phyloP scores from a whole-genome alignment of 1,284 basidiomycete species.

The Tylopilus orsonianus region DNA sequence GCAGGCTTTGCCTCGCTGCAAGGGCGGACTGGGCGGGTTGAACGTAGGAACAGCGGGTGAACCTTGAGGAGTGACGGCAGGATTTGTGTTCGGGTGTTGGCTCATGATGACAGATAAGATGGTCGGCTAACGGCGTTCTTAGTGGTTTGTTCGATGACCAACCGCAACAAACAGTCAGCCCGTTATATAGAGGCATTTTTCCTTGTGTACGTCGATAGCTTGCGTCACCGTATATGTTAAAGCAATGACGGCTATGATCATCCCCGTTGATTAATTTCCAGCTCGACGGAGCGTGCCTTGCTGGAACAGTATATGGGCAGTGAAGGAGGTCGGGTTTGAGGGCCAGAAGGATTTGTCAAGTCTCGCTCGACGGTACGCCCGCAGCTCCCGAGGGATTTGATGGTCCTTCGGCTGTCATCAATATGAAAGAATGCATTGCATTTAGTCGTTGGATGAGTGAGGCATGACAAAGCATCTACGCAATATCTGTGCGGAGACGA shows the following conservation, averaged over 20 bases:
- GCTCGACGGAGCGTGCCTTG: background rate
- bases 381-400: background rate
- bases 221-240: background rate
- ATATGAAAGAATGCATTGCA: background rate
- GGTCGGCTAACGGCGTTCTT: no score
- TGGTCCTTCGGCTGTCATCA: background rate
- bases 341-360: background rate
- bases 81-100: background rate
- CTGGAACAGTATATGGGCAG: background rate
- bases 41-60: background rate
- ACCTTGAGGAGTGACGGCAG: slow-evolving; percentile 3
- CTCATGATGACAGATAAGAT: background rate
- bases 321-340: background rate
- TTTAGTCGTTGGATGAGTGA: background rate
- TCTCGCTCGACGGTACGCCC: background rate
- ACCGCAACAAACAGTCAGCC: background rate
- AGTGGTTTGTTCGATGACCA: no score
- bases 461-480: background rate
- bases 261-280: background rate
- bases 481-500: background rate
- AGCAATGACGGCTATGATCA: background rate
- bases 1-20: slow-evolving; percentile 35
- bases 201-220: background rate
- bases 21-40: slow-evolving; percentile 5
- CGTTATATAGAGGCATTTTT: background rate